Base-by-base conservation (phyloP, 768 basidiomycete genomes). In the Phlegmacium glaucopus region DNA sequence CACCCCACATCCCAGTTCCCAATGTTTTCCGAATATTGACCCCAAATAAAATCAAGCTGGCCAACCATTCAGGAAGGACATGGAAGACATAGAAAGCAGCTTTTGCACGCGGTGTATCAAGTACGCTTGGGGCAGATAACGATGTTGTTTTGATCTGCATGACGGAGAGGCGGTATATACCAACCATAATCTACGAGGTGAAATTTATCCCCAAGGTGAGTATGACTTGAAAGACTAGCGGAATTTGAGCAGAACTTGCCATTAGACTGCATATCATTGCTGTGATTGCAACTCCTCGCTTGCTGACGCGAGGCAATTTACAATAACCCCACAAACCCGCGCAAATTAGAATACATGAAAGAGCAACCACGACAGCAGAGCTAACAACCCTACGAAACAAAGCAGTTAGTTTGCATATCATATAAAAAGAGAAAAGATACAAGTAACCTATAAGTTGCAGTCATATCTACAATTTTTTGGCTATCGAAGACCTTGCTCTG, bases 31-130 rank as follows among this genome's bases (percentile, higher is more conserved):
- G 59, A 6, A 61, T 54, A 42, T 72, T 70, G 28, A 60, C 51
- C 1, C 44, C 32, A 28, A 72, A 56, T 15, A 73, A 44, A 15
- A 67, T 42, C 8, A 52, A 45, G 35, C 51, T 61, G 7, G 63
- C 59, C 17, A 72, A 30, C 71, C 72, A 75, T 49, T 76, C 75
- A 2, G 73, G 74, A 4, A 75, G 53, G n/a, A 69, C 60, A 44
- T 76, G 74, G 46, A 74, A 68, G 10, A 75, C 52, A 48, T 77
- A 77, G 53, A 77, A 76, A 0, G 55, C 48, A 1, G 65, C 65
- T 56, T 76, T 76, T 17, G 63, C 68, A 11, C 44, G 43, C 2
- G 58, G 42, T 11, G 61, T 65, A 52, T 72, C 71, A n/a, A 68
- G 58, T 0, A 67, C 60, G 26, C 58, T 67, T 12, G 67, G 63